Base-by-base conservation (phyloP, 352 stramenopile genomes). In the Pythium folliculosum region DNA sequence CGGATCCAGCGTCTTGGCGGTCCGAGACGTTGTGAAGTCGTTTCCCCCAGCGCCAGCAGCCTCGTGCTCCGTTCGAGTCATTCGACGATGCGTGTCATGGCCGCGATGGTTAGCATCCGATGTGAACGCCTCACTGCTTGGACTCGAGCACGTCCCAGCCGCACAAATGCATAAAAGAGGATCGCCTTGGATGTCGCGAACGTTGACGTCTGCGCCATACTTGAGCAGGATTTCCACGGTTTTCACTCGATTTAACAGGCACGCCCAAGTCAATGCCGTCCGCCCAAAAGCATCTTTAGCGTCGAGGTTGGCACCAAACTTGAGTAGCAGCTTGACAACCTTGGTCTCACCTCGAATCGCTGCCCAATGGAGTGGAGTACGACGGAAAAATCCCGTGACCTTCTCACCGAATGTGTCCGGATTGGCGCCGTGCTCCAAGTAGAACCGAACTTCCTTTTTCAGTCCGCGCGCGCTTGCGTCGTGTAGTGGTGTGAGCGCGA, bases 301-400 rank as follows among this genome's bases (percentile, higher is more conserved):
- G 19, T 95, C 80, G 5, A 89, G 69, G 6, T 80, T 66, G 6
- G 74, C 82, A 37, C 84, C 81, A 60, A 83, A 91, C 25, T 67
- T 73, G 25, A 95, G 58, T 17, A 95, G 66, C n/a, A 90, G 49
- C 22, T 86, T 80, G 25, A 95, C 73, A 19, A 80, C 76, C 14
- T 77, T 66, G 0, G 75, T 70, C 51, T 93, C 73, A 2, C 86
- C 86, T 63, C 86, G 84, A 62, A 95, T 93, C 7, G 86, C 86
- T 17, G 86, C 83, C 86, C 86, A 94, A 45, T 94, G 86, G 10
- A 94, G 78, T 7, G 86, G 86, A 2, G 82, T 92, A 16, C 86
- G 84, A 14, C 73, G 67, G 55, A 91, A 92, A 37, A 82, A 88
- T 0, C 86, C 84, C 0, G 76, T 78, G 0, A 89, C 82, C 63